A percentile compares a stretch with the other conserved stretches of the same genome.
phyloP scores from a whole-genome alignment of 1,139 yeast genomes.

The Magnusiomyces sp. region DNA sequence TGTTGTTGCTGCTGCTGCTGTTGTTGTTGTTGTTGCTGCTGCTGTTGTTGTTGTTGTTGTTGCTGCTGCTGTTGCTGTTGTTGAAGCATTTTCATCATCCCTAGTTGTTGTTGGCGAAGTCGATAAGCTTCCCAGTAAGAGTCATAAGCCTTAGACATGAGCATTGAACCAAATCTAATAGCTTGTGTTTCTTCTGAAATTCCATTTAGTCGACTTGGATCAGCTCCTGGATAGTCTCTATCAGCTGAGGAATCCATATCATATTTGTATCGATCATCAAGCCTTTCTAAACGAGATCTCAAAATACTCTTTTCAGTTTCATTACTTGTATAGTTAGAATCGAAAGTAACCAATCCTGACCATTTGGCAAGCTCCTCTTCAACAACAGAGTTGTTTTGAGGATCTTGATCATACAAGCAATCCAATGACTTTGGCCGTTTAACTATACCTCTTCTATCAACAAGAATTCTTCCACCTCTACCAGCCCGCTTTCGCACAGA shows the following conservation, averaged over 20 bases:
- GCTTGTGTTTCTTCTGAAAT: conserved; percentile 83
- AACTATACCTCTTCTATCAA: conserved; percentile 58
- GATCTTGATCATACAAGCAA: conserved; percentile 1
- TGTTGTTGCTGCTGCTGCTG: conserved; percentile 17
- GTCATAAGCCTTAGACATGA: conserved; percentile 77
- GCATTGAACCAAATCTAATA: conserved; percentile 85
- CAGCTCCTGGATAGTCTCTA: conserved; percentile 48
- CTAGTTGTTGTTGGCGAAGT: conserved; percentile 38
- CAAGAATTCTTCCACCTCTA: conserved; percentile 58
- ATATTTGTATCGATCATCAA: conserved; percentile 66
- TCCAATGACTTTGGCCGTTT: conserved; percentile 16
- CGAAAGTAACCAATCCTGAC: conserved; percentile 5
- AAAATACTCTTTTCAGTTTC: conserved; percentile 23
- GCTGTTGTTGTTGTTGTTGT: conserved; percentile 23
- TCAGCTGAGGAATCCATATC: conserved; percentile 57
- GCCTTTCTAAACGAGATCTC: conserved; percentile 35
- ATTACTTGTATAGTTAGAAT: conserved; percentile 10
- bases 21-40: conserved; percentile 23
- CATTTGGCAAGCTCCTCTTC: conserved; percentile 19
- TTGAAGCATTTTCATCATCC: conserved; percentile 30
- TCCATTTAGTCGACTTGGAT: conserved; percentile 65
- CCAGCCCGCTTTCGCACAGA: conserved; percentile 71
- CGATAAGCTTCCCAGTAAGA: conserved; percentile 46
- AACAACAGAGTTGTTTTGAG: conserved; percentile 20
- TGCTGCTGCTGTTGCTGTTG: conserved; percentile 25